Evolutionary conservation across 23 red algal genomes (phyloP).

Genomic region (Gracilaria gracilis): DNA sequence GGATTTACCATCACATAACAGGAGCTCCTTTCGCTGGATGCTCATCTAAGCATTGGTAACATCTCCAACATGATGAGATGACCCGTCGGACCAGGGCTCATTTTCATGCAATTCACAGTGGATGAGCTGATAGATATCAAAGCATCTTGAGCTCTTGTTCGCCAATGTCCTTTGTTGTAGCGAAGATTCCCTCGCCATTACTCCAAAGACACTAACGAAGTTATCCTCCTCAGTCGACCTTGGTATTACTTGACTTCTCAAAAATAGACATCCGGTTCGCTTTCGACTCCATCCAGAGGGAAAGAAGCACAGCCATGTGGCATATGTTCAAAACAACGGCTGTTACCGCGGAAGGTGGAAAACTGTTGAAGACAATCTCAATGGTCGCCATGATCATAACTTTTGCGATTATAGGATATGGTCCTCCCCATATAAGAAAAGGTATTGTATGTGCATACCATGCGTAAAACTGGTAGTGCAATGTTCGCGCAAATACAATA

Average conservation of each 20-base stretch:
- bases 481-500: slow-evolving; percentile 78
- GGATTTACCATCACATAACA: too few relatives aligned
- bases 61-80: not conserved
- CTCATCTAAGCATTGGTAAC: not conserved
- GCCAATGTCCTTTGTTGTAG: too few relatives aligned
- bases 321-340: slow-evolving; percentile 69
- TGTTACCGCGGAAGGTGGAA: slow-evolving; percentile 72
- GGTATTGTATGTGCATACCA: slow-evolving; percentile 91
- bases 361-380: slow-evolving; percentile 91
- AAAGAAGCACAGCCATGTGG: slow-evolving; percentile 57
- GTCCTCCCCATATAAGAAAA: slow-evolving; percentile 50
- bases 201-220: not conserved
- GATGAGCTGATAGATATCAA: not conserved
- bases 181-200: too few relatives aligned
- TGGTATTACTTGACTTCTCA: not conserved
- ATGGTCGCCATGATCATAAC: slow-evolving; percentile 45
- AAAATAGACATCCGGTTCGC: slow-evolving; percentile 37
- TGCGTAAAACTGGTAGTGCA: slow-evolving; percentile 97
- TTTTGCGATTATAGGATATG: slow-evolving; percentile 4
- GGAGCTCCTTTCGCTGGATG: too few relatives aligned
- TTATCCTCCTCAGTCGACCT: not conserved
- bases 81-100: too few relatives aligned
- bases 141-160: too few relatives aligned
- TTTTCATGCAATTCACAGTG: too few relatives aligned
- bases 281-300: slow-evolving; percentile 48